These are phyloP conservation scores for Casuarina glauca DNA, from an alignment of 306 rosid genomes.

Conservation along the genomic window DNA sequence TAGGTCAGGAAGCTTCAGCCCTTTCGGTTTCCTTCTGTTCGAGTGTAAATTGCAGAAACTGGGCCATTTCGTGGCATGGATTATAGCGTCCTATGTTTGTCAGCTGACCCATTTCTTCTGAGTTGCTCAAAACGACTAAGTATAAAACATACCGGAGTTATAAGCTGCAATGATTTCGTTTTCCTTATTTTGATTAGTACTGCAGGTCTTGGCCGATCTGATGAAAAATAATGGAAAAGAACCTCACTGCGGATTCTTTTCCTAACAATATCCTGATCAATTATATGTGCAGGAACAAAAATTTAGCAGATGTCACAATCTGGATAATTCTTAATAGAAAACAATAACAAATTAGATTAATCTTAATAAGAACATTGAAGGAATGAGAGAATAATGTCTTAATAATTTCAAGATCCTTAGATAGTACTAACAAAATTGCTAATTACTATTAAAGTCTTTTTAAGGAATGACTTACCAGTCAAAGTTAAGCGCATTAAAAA, in stretches of 20 bases:
- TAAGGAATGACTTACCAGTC: no score
- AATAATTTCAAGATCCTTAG: no score
- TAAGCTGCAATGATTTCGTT: neutral
- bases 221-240: conserved; percentile 32
- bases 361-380: no score
- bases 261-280: conserved; percentile 51
- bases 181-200: neutral
- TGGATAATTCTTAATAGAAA: no score
- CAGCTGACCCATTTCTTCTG: neutral
- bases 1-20: neutral
- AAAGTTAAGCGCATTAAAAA: no score
- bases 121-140: neutral
- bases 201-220: conserved; percentile 20
- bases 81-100: neutral
- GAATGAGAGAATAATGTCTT: no score
- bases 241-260: conserved; percentile 37
- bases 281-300: conserved; percentile 40
- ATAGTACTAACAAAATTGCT: no score
- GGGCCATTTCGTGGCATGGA: neutral
- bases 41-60: neutral
- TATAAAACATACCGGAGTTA: neutral
- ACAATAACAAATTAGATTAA: no score
- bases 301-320: neutral
- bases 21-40: neutral
- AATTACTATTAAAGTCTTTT: no score